phyloP scores from a whole-genome alignment of 306 rosid species.

The Lathyrus sativus region DNA sequence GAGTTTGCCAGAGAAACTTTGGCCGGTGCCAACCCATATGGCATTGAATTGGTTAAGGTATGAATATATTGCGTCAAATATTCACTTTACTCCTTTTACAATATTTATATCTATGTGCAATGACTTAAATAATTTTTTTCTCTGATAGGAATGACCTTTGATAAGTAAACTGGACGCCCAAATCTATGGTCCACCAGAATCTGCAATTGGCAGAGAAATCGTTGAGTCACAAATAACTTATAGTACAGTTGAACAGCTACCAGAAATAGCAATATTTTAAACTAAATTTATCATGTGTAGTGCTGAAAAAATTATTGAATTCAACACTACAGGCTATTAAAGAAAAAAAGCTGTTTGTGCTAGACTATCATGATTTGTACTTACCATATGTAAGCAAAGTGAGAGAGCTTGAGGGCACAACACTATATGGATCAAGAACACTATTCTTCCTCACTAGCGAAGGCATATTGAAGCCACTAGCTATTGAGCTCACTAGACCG shows the following conservation, averaged over 20 bases:
- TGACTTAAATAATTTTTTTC: no score
- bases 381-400: constrained; percentile 54
- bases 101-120: not conserved
- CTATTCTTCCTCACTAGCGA: constrained; percentile 44
- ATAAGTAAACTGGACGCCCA: constrained; percentile 46
- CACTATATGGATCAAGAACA: constrained; percentile 54
- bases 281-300: not conserved
- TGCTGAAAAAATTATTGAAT: not conserved
- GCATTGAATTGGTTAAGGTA: constrained; percentile 50
- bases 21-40: constrained; percentile 55
- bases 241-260: constrained; percentile 47
- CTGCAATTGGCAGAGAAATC: constrained; percentile 52
- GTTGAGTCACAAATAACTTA: constrained; percentile 42
- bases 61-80: not conserved
- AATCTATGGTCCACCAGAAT: constrained; percentile 51
- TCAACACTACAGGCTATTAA: constrained; percentile 40
- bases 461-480: constrained; percentile 54
- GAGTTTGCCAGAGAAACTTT: constrained; percentile 63
- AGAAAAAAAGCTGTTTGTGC: constrained; percentile 47
- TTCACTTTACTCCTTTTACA: not conserved
- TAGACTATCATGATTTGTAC: constrained; percentile 53
- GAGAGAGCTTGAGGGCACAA: constrained; percentile 44
- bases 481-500: constrained; percentile 55
- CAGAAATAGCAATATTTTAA: not conserved
- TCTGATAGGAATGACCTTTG: constrained; percentile 56